These are phyloP conservation scores for Euphorbia schlechtendalii DNA, from an alignment of 441 rosid species.

Conservation along the genomic window DNA sequence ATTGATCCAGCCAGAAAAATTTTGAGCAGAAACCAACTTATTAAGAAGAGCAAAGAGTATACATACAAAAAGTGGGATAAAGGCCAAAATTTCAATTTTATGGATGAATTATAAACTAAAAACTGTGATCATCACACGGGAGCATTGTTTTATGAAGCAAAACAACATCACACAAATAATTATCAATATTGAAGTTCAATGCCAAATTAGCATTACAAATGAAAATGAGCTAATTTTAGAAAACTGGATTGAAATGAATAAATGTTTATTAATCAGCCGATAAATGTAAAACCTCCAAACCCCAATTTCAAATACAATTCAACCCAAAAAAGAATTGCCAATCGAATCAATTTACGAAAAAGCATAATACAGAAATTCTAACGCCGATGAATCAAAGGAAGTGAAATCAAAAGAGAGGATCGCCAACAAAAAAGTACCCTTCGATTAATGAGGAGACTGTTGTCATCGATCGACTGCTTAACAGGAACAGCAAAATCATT, in stretches of 20 bases:
- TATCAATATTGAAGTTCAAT: neutral
- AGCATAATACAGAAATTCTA: slow-evolving; percentile 6
- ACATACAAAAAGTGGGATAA: no score
- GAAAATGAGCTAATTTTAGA: neutral
- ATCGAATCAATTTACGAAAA: slow-evolving; percentile 3
- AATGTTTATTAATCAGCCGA: no score
- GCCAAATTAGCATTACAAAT: neutral
- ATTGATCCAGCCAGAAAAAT: no score
- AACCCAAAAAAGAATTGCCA: neutral
- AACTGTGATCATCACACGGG: no score
- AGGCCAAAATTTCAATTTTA: no score
- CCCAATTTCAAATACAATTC: neutral
- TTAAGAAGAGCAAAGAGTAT: no score
- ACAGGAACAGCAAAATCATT: slow-evolving; percentile 21
- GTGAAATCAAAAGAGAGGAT: neutral
- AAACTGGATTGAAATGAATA: no score
- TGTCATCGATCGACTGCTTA: slow-evolving; percentile 28
- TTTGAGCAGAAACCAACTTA: neutral
- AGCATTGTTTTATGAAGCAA: neutral
- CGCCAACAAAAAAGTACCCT: slow-evolving; percentile 30
- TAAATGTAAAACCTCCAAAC: neutral
- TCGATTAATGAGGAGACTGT: slow-evolving; percentile 28
- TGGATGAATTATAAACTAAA: no score
- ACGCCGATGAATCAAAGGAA: slow-evolving; percentile 3
- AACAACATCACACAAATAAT: neutral